Evolutionary conservation across 2,329 filamentous ascomycete genomes (phyloP), one percentile per base, ranked within the genome.

Genomic region (Colletotrichum viniferum): DNA sequence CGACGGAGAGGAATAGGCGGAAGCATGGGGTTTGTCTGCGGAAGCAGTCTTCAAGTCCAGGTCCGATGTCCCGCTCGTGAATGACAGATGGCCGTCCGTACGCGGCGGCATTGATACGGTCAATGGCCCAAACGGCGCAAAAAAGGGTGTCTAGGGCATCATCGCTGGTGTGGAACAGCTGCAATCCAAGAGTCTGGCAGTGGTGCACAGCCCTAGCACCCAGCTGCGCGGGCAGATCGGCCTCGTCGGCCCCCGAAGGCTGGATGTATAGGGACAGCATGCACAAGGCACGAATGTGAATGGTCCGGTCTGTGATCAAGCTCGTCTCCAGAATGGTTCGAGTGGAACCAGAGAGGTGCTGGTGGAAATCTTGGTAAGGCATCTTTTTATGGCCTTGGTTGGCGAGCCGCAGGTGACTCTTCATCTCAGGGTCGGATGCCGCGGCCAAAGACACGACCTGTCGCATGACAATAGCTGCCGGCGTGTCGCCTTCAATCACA

Each of bases 201-300:
- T 92, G 89, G 69, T 92, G 90, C 10, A 91, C 86, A 2, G 90
- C 90, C 21, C 87, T 86, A 9, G 86, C 87, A 32, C 88, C 88
- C 4, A 92, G 81, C 32, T 90, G 86, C 2, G 90, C 87, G 0
- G 90, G 89, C 5, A 89, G 79, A 77, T 92, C 89, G 13, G 88
- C 86, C 77, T 92, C 90, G 38, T 90, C 87, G 3, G 88, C 84
- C 60, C 85, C 85, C 6, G 85, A 86, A 1, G 89, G 89, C 74
- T 92, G 90, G n/a, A 87, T 88, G 78, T 91, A 92, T n/a, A 92
- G 83, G 0, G 90, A 90, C 21, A 92, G 81, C 63, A 92, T 85
- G 30, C 87, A 85, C 8, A 91, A 84, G 16, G 89, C 85, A 32
- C 90, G 89, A 43, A 91, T 90, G 62, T 90, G 86, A 32, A 90